phyloP scores from a whole-genome alignment of 2,329 filamentous ascomycete genomes.

The Colletotrichum nymphaeae region DNA sequence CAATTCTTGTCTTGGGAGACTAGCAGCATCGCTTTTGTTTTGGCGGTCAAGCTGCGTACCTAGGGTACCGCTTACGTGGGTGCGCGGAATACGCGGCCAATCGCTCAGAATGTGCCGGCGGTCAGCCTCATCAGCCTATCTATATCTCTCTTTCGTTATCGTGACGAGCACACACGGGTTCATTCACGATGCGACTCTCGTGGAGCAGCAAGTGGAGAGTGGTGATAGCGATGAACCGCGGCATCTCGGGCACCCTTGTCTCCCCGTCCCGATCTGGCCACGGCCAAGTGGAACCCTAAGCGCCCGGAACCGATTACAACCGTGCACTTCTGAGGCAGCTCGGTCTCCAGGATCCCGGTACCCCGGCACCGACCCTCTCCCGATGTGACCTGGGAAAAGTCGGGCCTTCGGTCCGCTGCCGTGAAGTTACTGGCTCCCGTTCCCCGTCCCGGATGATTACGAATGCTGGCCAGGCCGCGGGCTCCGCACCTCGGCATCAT shows the following conservation, averaged over 20 bases:
- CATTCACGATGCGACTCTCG: not conserved
- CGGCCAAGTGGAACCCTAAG: not conserved
- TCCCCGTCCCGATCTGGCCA: not conserved
- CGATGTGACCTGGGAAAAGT: slow-evolving; percentile 2
- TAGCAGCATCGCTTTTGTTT: slow-evolving; percentile 18
- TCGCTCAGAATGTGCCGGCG: not conserved
- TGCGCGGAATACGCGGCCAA: not conserved
- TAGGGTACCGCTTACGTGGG: not conserved
- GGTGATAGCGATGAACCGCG: not conserved
- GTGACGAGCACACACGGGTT: not conserved
- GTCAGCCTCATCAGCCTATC: not conserved
- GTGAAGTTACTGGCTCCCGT: not conserved
- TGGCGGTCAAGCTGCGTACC: not conserved
- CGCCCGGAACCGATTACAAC: not conserved
- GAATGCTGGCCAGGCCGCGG: slow-evolving; percentile 5
- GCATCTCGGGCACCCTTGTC: not conserved
- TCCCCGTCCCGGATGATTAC: slow-evolving; percentile 6
- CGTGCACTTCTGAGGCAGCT: not conserved
- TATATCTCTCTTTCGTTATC: slow-evolving; percentile 19
- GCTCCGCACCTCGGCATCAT: slow-evolving; percentile 6
- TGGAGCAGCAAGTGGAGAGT: not conserved
- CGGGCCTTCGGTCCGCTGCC: slow-evolving; percentile 31
- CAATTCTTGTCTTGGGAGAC: slow-evolving; percentile 29
- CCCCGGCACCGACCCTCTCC: slow-evolving; percentile 3
- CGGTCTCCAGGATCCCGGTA: not conserved